A percentile compares a stretch with the other conserved stretches of the same genome.
phyloP scores from a whole-genome alignment of 306 rosid genomes.

The Luffa aegyptiaca region DNA sequence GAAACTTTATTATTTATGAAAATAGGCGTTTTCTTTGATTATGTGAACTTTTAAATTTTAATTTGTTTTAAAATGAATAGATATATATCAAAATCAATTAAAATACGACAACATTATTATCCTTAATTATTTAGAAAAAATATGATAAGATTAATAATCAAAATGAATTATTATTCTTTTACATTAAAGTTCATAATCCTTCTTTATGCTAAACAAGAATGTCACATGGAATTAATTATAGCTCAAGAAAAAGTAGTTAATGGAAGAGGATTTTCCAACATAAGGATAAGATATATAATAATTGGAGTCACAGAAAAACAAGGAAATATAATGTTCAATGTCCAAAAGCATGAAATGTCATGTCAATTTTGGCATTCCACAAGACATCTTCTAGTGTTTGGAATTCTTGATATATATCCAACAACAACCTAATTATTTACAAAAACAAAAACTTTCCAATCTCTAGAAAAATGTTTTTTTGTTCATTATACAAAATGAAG shows the following conservation, averaged over 20 bases:
- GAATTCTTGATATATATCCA: constrained; percentile 4
- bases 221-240: not conserved
- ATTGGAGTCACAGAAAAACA: not conserved
- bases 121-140: not conserved
- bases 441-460: not conserved
- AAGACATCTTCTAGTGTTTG: not conserved
- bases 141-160: not conserved
- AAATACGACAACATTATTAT: not conserved
- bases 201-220: not conserved
- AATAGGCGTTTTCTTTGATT: too few species aligned
- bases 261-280: not conserved
- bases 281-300: constrained; percentile 1
- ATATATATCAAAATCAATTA: not conserved
- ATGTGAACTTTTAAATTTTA: too few species aligned
- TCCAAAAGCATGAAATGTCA: constrained; percentile 5
- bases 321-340: not conserved
- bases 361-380: not conserved
- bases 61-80: not conserved
- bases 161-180: not conserved
- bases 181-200: not conserved
- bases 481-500: not conserved
- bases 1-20: too few species aligned
- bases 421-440: constrained; percentile 4
- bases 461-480: not conserved
- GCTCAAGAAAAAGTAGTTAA: not conserved